Percentiles rank a stretch among this genome's conserved stretches.
phyloP scores from a whole-genome alignment of 805 yeast genomes.

The Sporopachydermia lactativora region DNA sequence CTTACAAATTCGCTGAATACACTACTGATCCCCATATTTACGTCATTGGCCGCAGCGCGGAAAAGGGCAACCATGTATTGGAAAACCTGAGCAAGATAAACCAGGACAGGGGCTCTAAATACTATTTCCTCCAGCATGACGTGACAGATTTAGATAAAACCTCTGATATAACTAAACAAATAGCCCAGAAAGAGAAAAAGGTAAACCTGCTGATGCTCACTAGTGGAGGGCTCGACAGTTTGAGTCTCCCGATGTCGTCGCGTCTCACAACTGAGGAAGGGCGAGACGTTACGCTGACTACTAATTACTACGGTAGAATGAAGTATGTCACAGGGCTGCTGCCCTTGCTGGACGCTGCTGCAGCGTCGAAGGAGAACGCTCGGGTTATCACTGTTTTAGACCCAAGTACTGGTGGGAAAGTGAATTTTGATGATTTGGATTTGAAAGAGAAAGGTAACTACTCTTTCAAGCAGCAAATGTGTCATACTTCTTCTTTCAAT shows the following conservation, averaged over 20 bases:
- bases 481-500: slow-evolving; percentile 10
- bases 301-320: slow-evolving; percentile 17
- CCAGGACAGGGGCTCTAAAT: slow-evolving; percentile 5
- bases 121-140: slow-evolving; percentile 11
- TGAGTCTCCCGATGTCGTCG: slow-evolving; percentile 20
- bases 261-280: slow-evolving; percentile 17
- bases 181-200: slow-evolving; percentile 7
- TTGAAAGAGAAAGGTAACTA: slow-evolving; percentile 11
- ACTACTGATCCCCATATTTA: slow-evolving; percentile 13
- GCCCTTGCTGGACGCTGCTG: slow-evolving; percentile 13
- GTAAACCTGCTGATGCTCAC: slow-evolving; percentile 8
- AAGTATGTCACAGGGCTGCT: slow-evolving; percentile 11
- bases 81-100: slow-evolving; percentile 11
- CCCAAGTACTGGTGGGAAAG: slow-evolving; percentile 12
- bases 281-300: slow-evolving; percentile 13
- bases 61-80: slow-evolving; percentile 12
- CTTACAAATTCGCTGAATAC: slow-evolving; percentile 14
- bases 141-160: slow-evolving; percentile 3
- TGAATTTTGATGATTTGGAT: slow-evolving; percentile 14
- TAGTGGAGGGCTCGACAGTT: slow-evolving; percentile 5
- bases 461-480: slow-evolving; percentile 6
- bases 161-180: slow-evolving; percentile 4
- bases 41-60: slow-evolving; percentile 15
- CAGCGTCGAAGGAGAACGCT: slow-evolving; percentile 11
- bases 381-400: slow-evolving; percentile 15